Evolutionary conservation across 2,329 filamentous ascomycete species (phyloP).

Genomic region (Fusarium guadeloupense): DNA sequence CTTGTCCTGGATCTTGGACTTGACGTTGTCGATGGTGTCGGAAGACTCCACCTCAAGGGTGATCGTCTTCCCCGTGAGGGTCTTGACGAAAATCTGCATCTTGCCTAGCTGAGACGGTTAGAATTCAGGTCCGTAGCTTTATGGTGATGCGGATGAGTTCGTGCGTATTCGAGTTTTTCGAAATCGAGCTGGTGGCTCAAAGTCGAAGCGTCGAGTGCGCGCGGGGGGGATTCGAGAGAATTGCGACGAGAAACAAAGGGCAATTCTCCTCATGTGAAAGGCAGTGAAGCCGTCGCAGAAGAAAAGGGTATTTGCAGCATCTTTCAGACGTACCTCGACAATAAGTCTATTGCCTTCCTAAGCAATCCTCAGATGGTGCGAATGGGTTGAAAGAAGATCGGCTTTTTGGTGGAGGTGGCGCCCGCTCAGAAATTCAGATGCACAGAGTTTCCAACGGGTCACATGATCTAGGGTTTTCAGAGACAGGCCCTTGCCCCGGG

Average conservation of each 20-base stretch:
- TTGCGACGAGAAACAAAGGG: conserved; percentile 15
- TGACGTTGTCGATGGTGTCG: conserved; percentile 99
- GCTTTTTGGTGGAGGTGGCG: conserved; percentile 44
- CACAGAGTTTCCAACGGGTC: conserved; percentile 31
- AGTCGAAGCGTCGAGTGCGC: conserved; percentile 24
- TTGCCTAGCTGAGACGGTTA: conserved; percentile 65
- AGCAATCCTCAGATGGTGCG: conserved; percentile 67
- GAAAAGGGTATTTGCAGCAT: conserved; percentile 53
- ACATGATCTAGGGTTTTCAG: conserved; percentile 46
- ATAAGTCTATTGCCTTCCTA: conserved; percentile 69
- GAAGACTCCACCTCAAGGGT: conserved; percentile 99
- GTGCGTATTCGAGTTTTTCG: conserved; percentile 16
- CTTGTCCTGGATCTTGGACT: conserved; percentile 99
- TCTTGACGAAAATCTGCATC: conserved; percentile 83
- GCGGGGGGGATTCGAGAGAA: conserved; percentile 20
- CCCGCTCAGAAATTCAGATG: conserved; percentile 42
- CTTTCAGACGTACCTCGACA: conserved; percentile 71
- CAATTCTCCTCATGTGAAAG: conserved; percentile 47
- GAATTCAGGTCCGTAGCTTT: conserved; percentile 42
- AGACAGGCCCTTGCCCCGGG: conserved; percentile 13
- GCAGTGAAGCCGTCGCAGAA: conserved; percentile 45
- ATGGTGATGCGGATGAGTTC: conserved; percentile 8
- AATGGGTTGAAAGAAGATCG: conserved; percentile 45
- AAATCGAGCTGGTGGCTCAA: conserved; percentile 19
- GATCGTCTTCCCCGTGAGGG: conserved; percentile 99